Conservation (phyloP, 2,329 filamentous ascomycete genomes). For the Xylariales sp. region DNA sequence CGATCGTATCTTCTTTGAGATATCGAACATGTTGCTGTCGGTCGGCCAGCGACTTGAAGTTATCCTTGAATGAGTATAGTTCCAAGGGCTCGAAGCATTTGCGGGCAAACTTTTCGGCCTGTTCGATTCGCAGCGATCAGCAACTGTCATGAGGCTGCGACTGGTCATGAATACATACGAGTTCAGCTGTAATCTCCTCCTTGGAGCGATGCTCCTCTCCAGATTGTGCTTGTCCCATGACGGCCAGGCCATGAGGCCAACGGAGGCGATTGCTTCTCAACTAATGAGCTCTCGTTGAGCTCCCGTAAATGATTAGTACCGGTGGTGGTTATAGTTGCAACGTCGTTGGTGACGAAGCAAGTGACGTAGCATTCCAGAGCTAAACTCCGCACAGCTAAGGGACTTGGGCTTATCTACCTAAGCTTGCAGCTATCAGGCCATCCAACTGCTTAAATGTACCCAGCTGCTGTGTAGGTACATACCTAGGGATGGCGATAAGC, state of each 20-base stretch:
- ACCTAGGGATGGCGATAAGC: too few relatives aligned
- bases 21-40: conserved; percentile 57
- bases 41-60: conserved; percentile 67
- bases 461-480: too few relatives aligned
- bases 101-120: conserved; percentile 61
- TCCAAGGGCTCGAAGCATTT: conserved; percentile 69
- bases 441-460: too few relatives aligned
- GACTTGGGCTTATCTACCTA: too few relatives aligned
- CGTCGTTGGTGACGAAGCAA: too few relatives aligned
- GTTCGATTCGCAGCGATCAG: neutral
- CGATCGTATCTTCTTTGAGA: conserved; percentile 65
- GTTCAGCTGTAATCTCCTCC: conserved; percentile 46
- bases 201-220: conserved; percentile 42
- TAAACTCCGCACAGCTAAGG: too few relatives aligned
- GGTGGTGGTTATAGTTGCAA: too few relatives aligned
- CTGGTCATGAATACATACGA: conserved; percentile 36
- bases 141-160: conserved; percentile 1
- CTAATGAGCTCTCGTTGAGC: too few relatives aligned
- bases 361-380: too few relatives aligned
- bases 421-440: too few relatives aligned
- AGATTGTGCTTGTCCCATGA: conserved; percentile 50
- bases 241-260: neutral
- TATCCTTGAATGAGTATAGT: conserved; percentile 67
- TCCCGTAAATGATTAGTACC: too few relatives aligned
- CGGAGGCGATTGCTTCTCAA: too few relatives aligned